These are phyloP conservation scores for Fusarium chlamydosporum DNA, from an alignment of 2,329 filamentous ascomycete species.

Conservation along the genomic window DNA sequence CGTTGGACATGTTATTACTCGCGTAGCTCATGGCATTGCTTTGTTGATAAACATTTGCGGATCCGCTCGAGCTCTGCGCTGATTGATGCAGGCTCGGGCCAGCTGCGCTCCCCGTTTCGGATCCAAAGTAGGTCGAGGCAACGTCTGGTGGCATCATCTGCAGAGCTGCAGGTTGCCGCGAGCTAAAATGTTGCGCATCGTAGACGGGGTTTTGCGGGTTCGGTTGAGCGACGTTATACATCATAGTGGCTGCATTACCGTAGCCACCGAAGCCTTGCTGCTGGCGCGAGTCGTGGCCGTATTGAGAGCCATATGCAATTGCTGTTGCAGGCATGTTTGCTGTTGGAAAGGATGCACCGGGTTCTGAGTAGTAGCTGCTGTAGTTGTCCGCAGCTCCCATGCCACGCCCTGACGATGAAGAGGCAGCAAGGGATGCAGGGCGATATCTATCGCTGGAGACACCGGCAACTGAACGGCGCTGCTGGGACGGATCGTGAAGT, in stretches of 20 bases:
- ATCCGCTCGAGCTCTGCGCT: slow-evolving; percentile 62
- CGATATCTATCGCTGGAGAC: slow-evolving; percentile 61
- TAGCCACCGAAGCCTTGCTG: slow-evolving; percentile 70
- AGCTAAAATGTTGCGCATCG: slow-evolving; percentile 81
- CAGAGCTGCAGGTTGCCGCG: slow-evolving; percentile 81
- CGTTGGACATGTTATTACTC: slow-evolving; percentile 61
- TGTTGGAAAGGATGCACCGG: slow-evolving; percentile 66
- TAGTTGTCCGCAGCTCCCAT: slow-evolving; percentile 71
- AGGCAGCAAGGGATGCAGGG: slow-evolving; percentile 64
- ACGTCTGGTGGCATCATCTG: slow-evolving; percentile 71
- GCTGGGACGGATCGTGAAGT: slow-evolving; percentile 64
- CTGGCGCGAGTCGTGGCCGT: slow-evolving; percentile 72
- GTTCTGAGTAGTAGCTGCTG: slow-evolving; percentile 71
- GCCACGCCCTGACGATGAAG: slow-evolving; percentile 63
- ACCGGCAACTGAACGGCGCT: slow-evolving; percentile 56
- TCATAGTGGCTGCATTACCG: slow-evolving; percentile 73
- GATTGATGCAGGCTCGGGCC: slow-evolving; percentile 68
- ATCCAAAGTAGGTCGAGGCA: slow-evolving; percentile 78
- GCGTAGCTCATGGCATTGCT: slow-evolving; percentile 70
- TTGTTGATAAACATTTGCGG: slow-evolving; percentile 76
- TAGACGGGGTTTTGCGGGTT: slow-evolving; percentile 76
- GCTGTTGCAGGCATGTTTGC: slow-evolving; percentile 69
- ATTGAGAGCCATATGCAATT: slow-evolving; percentile 74
- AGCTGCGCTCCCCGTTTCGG: slow-evolving; percentile 62
- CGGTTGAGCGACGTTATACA: slow-evolving; percentile 82